Evolutionary conservation across 176 grass and related monocot genomes (phyloP), one percentile per base, ranked within the genome.

Genomic region (Coix lacrymajobi): DNA sequence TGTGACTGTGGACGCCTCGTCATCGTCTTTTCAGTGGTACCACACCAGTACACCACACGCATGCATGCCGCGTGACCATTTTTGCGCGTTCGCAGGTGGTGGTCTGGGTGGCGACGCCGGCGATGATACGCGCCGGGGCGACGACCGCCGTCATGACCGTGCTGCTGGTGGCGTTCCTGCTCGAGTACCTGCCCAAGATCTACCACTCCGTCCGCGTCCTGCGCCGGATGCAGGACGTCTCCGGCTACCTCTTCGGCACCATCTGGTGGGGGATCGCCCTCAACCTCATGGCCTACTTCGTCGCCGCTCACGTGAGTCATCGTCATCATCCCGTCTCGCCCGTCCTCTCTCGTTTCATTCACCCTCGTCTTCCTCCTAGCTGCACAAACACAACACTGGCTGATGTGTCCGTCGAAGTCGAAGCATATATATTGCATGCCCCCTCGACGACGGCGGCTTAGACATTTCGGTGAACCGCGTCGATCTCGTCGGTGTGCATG

Each of bases 251-350:
- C 57, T 95, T 94, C 34, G 89, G 92, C 62, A 95, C 96, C 15
- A 98, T 98, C 81, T 98, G 96, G 96, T 89, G 96, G 87, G 92
- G 92, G 26, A 93, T 98, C 65, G 85, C 78, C 4, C 87, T 98
- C 32, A 98, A 98, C 67, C 84, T 98, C 84, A 98, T 95, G 83
- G 96, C 91, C 19, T 98, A 95, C 89, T 98, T 95, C 82, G 92
- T 95, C 29, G 96, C 92, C 11, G 86, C 92, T 15, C 92, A 98
- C 65, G 95, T 94, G 29, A 90, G 87, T 85, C 41, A n/a, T n/a
- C n/a, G n/a, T n/a, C n/a, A n/a, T n/a, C n/a, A 3, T 7, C 67
- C n/a, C 8, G 36, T 38, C 64, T 13, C 61, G 51, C 2, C 15
- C 38, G 9, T 24, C 12, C 36, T 26, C 36, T 7, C 5, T 69